Conservation (phyloP, 345 rosid genomes). For the Cochlearia excelsa region DNA sequence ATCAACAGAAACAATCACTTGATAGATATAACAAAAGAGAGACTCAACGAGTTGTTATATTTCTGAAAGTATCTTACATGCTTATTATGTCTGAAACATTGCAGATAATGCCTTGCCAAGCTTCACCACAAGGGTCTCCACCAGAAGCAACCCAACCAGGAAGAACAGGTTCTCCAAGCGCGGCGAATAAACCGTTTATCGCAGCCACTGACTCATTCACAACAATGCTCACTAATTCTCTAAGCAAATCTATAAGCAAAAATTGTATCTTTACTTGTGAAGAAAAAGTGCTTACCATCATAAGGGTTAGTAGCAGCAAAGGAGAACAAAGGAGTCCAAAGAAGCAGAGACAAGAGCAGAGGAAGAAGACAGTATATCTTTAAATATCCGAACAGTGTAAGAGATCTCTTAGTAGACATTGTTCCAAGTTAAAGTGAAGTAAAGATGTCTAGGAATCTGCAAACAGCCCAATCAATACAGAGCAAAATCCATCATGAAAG, state of each 20-base stretch:
- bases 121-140: slow-evolving; percentile 94
- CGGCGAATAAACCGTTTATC: slow-evolving; percentile 61
- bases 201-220: slow-evolving; percentile 70
- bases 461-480: slow-evolving; percentile 21
- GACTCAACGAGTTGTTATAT: not conserved
- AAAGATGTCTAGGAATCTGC: slow-evolving; percentile 43
- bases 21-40: not conserved
- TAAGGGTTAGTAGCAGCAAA: slow-evolving; percentile 59
- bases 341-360: slow-evolving; percentile 51
- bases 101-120: slow-evolving; percentile 90
- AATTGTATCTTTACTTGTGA: slow-evolving; percentile 12
- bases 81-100: slow-evolving; percentile 51
- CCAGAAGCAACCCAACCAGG: slow-evolving; percentile 92
- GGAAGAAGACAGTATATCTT: slow-evolving; percentile 45
- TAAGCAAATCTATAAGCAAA: slow-evolving; percentile 24
- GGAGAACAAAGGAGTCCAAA: slow-evolving; percentile 53
- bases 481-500: slow-evolving; percentile 22
- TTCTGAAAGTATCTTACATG: slow-evolving; percentile 43
- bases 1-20: not conserved
- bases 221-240: slow-evolving; percentile 39
- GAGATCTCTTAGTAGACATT: slow-evolving; percentile 63
- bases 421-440: slow-evolving; percentile 34
- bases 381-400: slow-evolving; percentile 33
- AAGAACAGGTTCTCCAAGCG: slow-evolving; percentile 72
- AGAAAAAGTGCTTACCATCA: slow-evolving; percentile 54